These are phyloP conservation scores for Heterobasidion parviporum DNA, from an alignment of 1,284 basidiomycete species.

Conservation along the genomic window DNA sequence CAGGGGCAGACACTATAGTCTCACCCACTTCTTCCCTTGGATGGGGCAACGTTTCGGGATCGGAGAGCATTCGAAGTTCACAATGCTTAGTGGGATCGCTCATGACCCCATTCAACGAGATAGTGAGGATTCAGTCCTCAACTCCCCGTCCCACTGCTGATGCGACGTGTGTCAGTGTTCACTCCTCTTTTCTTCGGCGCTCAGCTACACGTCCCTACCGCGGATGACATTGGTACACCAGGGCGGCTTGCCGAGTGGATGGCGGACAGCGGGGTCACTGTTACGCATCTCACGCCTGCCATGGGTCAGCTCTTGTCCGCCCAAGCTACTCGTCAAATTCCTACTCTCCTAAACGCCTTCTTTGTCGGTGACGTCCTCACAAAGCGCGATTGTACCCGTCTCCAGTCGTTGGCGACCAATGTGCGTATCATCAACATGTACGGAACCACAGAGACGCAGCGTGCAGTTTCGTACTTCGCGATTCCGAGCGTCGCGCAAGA, in stretches of 20 bases:
- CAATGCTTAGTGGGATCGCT: conserved; percentile 98
- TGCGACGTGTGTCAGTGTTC: conserved; percentile 61
- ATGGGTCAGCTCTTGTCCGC: conserved; percentile 99
- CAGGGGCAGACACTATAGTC: conserved; percentile 87
- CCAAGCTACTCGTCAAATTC: conserved; percentile 87
- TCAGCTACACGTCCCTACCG: conserved; percentile 91
- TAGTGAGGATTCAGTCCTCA: conserved; percentile 50
- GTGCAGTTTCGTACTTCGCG: conserved; percentile 95
- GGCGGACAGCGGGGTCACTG: conserved; percentile 83
- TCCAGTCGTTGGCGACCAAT: conserved; percentile 90
- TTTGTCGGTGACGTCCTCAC: conserved; percentile 99
- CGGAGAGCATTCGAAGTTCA: conserved; percentile 76
- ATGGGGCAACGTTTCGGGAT: conserved; percentile 90
- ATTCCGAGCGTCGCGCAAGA: conserved; percentile 85
- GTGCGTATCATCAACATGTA: conserved; percentile 99
- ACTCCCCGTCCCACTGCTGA: background rate
- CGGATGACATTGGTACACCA: conserved; percentile 96
- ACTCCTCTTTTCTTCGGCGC: conserved; percentile 98
- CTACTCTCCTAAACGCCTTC: conserved; percentile 86
- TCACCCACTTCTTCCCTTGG: conserved; percentile 99
- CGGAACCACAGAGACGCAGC: conserved; percentile 98
- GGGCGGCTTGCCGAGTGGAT: conserved; percentile 98
- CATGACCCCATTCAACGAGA: conserved; percentile 99
- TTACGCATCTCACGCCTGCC: conserved; percentile 96
- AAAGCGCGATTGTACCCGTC: conserved; percentile 94